Conservation (phyloP, 2,329 filamentous ascomycete species). For the Fusarium sp. region DNA sequence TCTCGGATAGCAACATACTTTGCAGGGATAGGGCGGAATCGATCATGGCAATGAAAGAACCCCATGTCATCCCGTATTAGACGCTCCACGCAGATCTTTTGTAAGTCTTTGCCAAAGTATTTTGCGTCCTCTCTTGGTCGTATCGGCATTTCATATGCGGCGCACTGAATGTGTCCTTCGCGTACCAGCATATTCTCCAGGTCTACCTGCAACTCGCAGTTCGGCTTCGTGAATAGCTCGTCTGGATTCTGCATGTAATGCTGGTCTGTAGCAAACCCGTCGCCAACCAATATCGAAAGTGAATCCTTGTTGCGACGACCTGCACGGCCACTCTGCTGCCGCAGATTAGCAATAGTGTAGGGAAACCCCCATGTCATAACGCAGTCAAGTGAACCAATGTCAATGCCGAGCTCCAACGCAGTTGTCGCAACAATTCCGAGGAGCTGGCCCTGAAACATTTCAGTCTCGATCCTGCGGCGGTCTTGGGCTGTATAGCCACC, state of each 20-base stretch:
- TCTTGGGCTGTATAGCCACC: constrained; percentile 96
- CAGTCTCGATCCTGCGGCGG: constrained; percentile 85
- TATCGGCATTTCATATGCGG: constrained; percentile 94
- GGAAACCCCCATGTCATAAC: constrained; percentile 96
- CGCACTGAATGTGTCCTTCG: constrained; percentile 95
- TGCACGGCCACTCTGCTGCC: constrained; percentile 94
- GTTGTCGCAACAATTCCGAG: constrained; percentile 94
- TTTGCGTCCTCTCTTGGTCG: constrained; percentile 77
- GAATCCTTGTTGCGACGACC: constrained; percentile 94
- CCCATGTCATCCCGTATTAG: constrained; percentile 80
- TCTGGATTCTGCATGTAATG: constrained; percentile 97
- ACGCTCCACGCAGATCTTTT: constrained; percentile 77
- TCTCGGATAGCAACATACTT: constrained; percentile 89
- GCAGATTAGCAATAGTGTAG: constrained; percentile 92
- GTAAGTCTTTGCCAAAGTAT: constrained; percentile 84
- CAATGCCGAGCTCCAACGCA: constrained; percentile 91
- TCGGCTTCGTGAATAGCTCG: constrained; percentile 92
- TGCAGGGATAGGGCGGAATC: constrained; percentile 88
- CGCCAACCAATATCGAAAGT: constrained; percentile 88
- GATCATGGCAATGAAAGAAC: constrained; percentile 90
- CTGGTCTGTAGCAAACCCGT: constrained; percentile 91
- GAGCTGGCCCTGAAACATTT: constrained; percentile 97
- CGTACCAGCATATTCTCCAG: constrained; percentile 90
- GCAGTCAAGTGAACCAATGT: constrained; percentile 93
- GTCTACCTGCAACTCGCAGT: constrained; percentile 90